Base-by-base conservation (phyloP, 306 rosid genomes). In the Luffa aegyptiaca region DNA sequence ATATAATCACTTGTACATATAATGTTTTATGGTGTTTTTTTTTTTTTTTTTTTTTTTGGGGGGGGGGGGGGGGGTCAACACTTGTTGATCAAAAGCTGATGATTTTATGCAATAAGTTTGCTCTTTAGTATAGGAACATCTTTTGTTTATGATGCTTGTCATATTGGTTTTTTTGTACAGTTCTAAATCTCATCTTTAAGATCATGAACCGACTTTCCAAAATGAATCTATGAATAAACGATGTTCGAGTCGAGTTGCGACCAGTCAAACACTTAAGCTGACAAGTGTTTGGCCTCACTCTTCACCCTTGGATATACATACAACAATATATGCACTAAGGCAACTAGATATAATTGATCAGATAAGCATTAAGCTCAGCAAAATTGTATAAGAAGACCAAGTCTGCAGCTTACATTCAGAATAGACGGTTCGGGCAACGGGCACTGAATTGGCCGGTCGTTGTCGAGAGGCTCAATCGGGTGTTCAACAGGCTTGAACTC, bases 401-500 rank as follows among this genome's bases (percentile, higher is more conserved):
- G 66, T 75, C 21, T 58, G 48, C 1, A 26, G 77, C 97, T 92
- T 89, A 92, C 99, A 80, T 95, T 92, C 21, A 92, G 93, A 81
- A 95, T 93, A 41, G 97, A 95, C 37, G 99, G 97, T 80, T 95
- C 97, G 0, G 97, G 99, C 58, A 91, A 80, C 0, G 97, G 99
- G 85, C 97, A 93, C 79, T 86, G 97, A 82, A 95, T 87, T 5
- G 99, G 97, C 69, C 88, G 74, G 75, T 95, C 97, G 75, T 80
- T 90, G 82, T 93, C 97, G 42, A 86, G 96, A 16, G 97, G 97
- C 84, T 95, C 97, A 58, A 61, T 59, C 2, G 99, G 99, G 72
- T 95, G 97, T 78, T 95, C 97, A 75, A 93, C 97, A 8, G 99
- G 97, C 86, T 95, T 95, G 83, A 95, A 95, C 88, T 91, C 99